phyloP scores from a whole-genome alignment of 148 eudicot genomes.

The Fallopia convolvulus region DNA sequence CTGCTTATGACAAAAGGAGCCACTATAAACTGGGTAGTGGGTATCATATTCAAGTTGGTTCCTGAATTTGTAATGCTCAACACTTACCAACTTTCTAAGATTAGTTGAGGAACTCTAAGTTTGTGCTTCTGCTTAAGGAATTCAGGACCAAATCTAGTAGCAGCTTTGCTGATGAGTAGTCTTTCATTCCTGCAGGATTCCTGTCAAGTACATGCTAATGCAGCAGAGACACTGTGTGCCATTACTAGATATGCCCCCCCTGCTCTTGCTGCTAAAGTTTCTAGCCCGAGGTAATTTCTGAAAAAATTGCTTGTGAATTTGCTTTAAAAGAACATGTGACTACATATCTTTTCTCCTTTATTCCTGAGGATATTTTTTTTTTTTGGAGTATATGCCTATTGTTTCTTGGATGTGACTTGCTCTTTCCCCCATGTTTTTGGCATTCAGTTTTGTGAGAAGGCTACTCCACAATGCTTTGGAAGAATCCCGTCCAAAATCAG shows the following conservation, averaged over 20 bases:
- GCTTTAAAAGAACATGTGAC: neutral
- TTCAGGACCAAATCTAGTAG: neutral
- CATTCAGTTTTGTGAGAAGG: constrained; percentile 70
- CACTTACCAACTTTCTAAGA: neutral
- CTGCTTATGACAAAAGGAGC: neutral
- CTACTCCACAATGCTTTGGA: constrained; percentile 83
- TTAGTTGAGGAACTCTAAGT: neutral
- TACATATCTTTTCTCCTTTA: neutral
- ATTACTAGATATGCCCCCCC: constrained; percentile 85
- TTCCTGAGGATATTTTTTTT: neutral
- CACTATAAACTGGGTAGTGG: neutral
- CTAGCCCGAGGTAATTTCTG: constrained; percentile 71
- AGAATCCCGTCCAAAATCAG: constrained; percentile 85
- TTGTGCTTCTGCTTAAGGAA: neutral
- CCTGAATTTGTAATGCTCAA: neutral
- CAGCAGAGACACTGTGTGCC: constrained; percentile 89
- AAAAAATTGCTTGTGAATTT: neutral
- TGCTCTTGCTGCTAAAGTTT: constrained; percentile 70
- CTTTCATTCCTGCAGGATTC: constrained; percentile 49
- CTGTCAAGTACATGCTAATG: constrained; percentile 96
- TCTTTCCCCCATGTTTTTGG: neutral
- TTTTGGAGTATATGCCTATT: neutral
- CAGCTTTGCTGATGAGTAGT: neutral
- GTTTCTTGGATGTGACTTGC: neutral
- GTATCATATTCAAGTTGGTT: neutral